Conservation (phyloP, 495 filamentous ascomycete species). For the Parathielavia appendiculata region DNA sequence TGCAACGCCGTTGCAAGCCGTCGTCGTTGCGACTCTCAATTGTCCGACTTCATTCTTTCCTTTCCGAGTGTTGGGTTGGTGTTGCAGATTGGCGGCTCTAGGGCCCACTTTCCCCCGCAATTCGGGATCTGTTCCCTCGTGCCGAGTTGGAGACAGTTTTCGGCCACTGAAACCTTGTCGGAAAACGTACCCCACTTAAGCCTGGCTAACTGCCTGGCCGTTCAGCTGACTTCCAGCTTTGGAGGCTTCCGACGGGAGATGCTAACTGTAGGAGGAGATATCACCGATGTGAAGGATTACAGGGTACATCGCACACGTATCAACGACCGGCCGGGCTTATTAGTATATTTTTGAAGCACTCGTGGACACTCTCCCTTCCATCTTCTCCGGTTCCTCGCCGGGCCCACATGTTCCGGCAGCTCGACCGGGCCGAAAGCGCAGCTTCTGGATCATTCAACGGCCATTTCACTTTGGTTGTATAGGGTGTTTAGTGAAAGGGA, state of each 20-base stretch:
- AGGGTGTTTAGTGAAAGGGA: too few species aligned
- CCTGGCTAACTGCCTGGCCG: too few species aligned
- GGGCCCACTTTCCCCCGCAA: not conserved
- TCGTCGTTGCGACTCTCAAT: too few species aligned
- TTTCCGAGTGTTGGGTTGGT: too few species aligned
- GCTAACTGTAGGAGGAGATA: not conserved
- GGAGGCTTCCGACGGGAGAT: not conserved
- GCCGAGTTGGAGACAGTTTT: too few species aligned
- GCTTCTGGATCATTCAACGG: not conserved
- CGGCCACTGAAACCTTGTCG: not conserved
- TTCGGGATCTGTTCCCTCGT: not conserved
- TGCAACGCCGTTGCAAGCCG: not conserved
- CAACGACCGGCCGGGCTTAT: too few species aligned
- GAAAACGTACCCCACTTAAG: too few species aligned
- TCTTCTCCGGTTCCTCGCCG: not conserved
- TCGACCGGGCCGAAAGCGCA: not conserved
- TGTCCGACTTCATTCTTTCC: too few species aligned
- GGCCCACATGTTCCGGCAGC: not conserved
- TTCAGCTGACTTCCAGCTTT: not conserved
- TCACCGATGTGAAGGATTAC: not conserved
- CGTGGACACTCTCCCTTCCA: not conserved
- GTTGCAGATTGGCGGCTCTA: too few species aligned
- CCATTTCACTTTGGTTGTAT: too few species aligned
- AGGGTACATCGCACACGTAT: too few species aligned
- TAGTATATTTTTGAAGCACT: too few species aligned